Evolutionary conservation across 2,329 filamentous ascomycete species (phyloP), one percentile per base, ranked within the genome.

Genomic region (Trichoderma gracile): DNA sequence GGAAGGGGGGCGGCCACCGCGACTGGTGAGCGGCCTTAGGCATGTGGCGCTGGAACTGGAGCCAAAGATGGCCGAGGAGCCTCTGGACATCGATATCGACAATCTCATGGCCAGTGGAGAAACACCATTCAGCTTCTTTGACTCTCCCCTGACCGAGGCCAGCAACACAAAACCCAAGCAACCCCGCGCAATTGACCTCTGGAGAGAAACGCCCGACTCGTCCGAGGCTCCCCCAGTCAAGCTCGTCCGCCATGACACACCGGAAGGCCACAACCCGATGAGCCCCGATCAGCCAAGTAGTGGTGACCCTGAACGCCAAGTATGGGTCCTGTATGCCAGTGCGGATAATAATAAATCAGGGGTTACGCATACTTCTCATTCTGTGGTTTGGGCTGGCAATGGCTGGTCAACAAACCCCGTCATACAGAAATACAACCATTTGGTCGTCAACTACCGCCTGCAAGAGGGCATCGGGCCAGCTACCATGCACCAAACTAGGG

Each of bases 41-140:
- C 79, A 81, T 64, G 70, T 89, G 17, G 74, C 79, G 2, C 74
- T 89, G 6, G 85, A 88, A 69, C 82, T 88, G 66, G 79, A 81
- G 27, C 72, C 77, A 0, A 80, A 81, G 54, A 14, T 14, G 33
- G 74, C 76, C 2, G 72, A 73, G 12, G 76, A 74, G 17, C 73
- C 73, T 5, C 68, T 71, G 3, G 68, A 69, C 2, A 64, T 80
- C 3, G 79, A 83, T 56, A 77, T 79, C 1, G 77, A 78, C 49
- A 74, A 74, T 14, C 72, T 84, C 15, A 74, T 84, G 53, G 74
- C 76, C 25, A 74, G 75, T 14, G 76, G 75, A 0, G 74, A 78
- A 8, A 67, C 56, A 27, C 67, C 69, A 3, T 84, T 84, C 68
- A 81, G 78, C 65, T 83, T 83, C 71, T 84, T 84, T 66, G 72